Base-by-base conservation (phyloP, 148 eudicot species). In the Rhododendron molle region DNA sequence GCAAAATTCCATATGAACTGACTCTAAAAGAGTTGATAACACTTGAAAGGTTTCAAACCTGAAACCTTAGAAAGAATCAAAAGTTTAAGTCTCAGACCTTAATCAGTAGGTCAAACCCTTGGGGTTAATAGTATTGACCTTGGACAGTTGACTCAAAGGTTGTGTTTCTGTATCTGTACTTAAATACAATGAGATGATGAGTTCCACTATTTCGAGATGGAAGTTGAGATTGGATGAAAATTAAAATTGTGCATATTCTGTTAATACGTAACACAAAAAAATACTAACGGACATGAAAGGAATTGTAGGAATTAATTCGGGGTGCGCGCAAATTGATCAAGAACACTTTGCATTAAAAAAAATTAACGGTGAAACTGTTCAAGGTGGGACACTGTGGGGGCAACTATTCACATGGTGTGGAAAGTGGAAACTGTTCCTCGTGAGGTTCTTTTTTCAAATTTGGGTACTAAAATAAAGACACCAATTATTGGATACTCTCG, bases 301-400 rank as follows among this genome's bases (percentile, higher is more conserved):
- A 5, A 40, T 40, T 40, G 0, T 40, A 40, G 44, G 7, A 40
- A 40, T 40, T 40, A 40, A 7, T 40, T 40, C 7, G 44, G 6
- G 44, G 7, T 40, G 7, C 0, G 7, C 7, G 44, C 0, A 40
- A 40, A 0, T 40, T 40, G 8, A 7, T 0, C 1, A 0, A 0
- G n/a, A 6, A 6, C 7, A 40, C 7, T 1, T 1, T 40, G 7
- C 1, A 40, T 40, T 40, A 47, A 8, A 7, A 47, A 1, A 47
- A 10, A 11, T 50, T 50, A 50, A 2, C 4, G 7, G 60, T 4
- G 23, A 56, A 56, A 8, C 62, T 56, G 7, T 56, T 56, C 21
- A 56, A 18, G 62, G 20, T 56, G 21, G 20, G 21, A 54, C 20
- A 18, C 60, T 18, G 23, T 18, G 21, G 7, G 20, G 62, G 5